Evolutionary conservation across 2,329 filamentous ascomycete species (phyloP).

Genomic region (Fusarium palustre): DNA sequence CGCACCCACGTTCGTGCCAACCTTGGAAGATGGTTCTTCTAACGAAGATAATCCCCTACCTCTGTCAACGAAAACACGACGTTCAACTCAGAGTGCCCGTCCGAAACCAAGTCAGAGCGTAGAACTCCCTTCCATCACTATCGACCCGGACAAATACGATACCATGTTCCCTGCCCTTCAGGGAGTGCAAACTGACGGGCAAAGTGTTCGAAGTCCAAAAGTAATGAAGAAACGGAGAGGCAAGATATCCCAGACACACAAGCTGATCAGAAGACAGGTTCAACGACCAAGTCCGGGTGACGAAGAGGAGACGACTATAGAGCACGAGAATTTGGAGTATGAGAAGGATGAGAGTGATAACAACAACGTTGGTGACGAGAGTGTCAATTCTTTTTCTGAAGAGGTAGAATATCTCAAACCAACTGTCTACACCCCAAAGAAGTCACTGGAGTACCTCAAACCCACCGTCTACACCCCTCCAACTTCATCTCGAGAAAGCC

Average conservation of each 20-base stretch:
- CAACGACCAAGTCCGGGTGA: not conserved
- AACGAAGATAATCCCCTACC: conserved; percentile 1
- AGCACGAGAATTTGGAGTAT: not conserved
- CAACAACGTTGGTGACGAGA: not conserved
- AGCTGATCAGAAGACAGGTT: not conserved
- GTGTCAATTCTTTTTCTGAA: not conserved
- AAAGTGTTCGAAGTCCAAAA: not conserved
- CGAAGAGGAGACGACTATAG: not conserved
- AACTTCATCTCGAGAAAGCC: conserved; percentile 12
- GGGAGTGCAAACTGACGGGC: conserved; percentile 6
- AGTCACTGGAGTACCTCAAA: conserved; percentile 23
- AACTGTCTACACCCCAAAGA: conserved; percentile 28
- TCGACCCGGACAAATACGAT: conserved; percentile 42
- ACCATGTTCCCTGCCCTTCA: conserved; percentile 42
- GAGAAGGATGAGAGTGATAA: not conserved
- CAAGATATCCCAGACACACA: not conserved
- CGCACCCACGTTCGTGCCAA: conserved; percentile 46
- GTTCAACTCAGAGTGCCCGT: not conserved
- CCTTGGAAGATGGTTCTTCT: conserved; percentile 9
- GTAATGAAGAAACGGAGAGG: not conserved
- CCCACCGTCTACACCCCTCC: conserved; percentile 33
- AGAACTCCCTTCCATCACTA: conserved; percentile 6
- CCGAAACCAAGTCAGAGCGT: not conserved
- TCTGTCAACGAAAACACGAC: conserved; percentile 7
- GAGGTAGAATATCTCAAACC: conserved; percentile 22